Evolutionary conservation across 768 basidiomycete species (phyloP), one percentile per base, ranked within the genome.

Genomic region (Russula brevipes): DNA sequence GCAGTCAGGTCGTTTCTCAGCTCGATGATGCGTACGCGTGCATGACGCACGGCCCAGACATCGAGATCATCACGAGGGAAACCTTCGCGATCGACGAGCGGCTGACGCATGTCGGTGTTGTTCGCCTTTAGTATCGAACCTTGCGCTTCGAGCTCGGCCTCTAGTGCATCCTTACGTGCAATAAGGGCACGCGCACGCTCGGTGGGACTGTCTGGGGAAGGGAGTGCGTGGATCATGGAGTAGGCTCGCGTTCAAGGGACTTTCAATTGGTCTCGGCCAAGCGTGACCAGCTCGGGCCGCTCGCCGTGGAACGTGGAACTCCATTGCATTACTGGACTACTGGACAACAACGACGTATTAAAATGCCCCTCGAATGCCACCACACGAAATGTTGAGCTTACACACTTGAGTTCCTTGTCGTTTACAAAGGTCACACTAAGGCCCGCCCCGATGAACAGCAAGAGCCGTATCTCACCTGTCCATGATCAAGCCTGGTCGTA

Each of bases 61-160:
- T 95, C 91, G 65, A 98, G 82, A 74, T 96, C 89, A 14, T 84
- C 85, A 14, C 93, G 82, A 1, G 95, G 95, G 73, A 92, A 98
- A 7, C 96, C 96, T 57, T 97, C 90, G 0, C 77, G 66, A 71
- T 97, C 94, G 52, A 97, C 82, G 39, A 98, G 82, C 0, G 91
- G 85, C 0, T 88, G 83, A 31, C 82, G 75, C 78, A 93, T 82
- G 2, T 81, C 85, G 38, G 81, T 81, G 46, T 80, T 75, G 69
- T 91, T 88, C 54, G 80, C 76, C 69, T 79, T 76, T 67, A 93
- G 83, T 59, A 91, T 80, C 47, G 82, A 75, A 42, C 82, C 74
- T 56, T 91, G 85, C 10, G 77, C 74, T 58, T 82, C 79, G 56
- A 95, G 81, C 68, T 91, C 85, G 36, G 78, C 77, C 72, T 95